phyloP scores from a whole-genome alignment of 192 early-diverging fungal species.

The Mortierella hygrophila region DNA sequence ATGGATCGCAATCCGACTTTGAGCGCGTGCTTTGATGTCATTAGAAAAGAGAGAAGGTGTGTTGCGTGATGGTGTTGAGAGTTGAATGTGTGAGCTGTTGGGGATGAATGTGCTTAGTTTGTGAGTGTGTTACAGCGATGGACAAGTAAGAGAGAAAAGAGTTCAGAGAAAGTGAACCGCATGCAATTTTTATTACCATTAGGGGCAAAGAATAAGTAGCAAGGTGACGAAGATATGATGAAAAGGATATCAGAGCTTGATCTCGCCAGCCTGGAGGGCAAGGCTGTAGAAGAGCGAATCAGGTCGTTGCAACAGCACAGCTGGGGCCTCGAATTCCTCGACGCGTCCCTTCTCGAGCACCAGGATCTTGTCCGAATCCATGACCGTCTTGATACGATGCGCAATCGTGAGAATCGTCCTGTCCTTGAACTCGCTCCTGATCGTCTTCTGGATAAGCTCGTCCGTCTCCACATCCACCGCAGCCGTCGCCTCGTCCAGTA shows the following conservation, averaged over 20 bases:
- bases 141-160: no score
- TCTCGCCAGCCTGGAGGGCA: slow-evolving; percentile 42
- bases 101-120: background rate
- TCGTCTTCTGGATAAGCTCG: slow-evolving; percentile 70
- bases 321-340: slow-evolving; percentile 47
- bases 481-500: slow-evolving; percentile 65
- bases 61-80: background rate
- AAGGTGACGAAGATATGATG: background rate
- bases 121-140: background rate
- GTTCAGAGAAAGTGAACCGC: no score
- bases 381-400: slow-evolving; percentile 90
- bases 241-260: slow-evolving; percentile 8
- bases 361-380: slow-evolving; percentile 87
- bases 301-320: slow-evolving; percentile 26
- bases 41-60: background rate
- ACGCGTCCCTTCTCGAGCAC: slow-evolving; percentile 78
- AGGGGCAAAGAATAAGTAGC: background rate
- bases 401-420: slow-evolving; percentile 91
- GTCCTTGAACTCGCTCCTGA: slow-evolving; percentile 79
- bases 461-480: slow-evolving; percentile 63
- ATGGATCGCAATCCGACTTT: slow-evolving; percentile 45
- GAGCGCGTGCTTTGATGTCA: slow-evolving; percentile 42
- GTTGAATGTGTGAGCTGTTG: background rate
- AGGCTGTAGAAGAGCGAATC: slow-evolving; percentile 40
- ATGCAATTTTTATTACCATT: background rate